Base-by-base conservation (phyloP, 257 asterid genomes). In the Perilla frutescens region DNA sequence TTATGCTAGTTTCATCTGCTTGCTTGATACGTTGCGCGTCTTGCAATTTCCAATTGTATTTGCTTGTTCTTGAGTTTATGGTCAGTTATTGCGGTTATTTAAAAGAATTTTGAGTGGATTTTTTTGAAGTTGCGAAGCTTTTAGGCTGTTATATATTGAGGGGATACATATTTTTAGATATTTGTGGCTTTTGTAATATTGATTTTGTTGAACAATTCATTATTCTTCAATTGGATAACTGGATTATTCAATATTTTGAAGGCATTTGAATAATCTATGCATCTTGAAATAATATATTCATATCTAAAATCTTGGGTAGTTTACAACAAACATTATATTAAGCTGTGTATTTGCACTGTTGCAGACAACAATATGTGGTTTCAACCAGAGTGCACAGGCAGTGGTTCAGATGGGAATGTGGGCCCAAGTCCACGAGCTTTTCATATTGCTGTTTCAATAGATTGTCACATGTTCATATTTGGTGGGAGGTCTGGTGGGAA, bases 381-480 rank as follows among this genome's bases (percentile, higher is more conserved):
- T 84, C 92, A 86, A 84, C 98, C 98, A 14, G 91, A 87, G 74
- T 92, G 98, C 88, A 84, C 88, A 0, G 99, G 96, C 80, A 82
- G 81, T 74, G 91, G 82, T 73, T 85, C 98, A 36, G 96, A 92
- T 78, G 98, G 90, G 70, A 87, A 85, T 71, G 85, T 84, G 73
- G 90, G 96, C 68, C 98, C 99, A 13, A 73, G 91, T 59, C 88
- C 97, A 15, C 92, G 98, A 69, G 96, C 99, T 76, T 95, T 95
- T 77, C 99, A 95, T 71, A 77, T 89, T 78, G 91, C 96, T 70
- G 92, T 95, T 75, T 77, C 96, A 20, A 92, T 92, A 72, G 96
- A 95, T 81, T 95, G 96, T 82, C 90, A 92, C 87, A 83, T 95
- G 93, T 95, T 95, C 89, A 82, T 95, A 80, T 95, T 92, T 81